phyloP scores from a whole-genome alignment of 768 basidiomycete genomes.

The Kwoniella bestiolae region DNA sequence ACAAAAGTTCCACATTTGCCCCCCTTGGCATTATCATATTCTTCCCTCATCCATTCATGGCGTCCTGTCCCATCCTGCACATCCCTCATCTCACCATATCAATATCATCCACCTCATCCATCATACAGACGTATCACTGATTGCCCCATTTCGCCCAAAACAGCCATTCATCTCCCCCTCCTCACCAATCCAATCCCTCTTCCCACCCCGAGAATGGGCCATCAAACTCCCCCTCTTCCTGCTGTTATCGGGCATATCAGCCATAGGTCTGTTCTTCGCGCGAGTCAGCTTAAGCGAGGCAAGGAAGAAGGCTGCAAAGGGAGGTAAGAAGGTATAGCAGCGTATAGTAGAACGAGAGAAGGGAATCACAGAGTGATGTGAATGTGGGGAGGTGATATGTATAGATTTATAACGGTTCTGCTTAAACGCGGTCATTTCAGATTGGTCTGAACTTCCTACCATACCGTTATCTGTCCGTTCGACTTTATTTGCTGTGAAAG shows the following conservation, averaged over 20 bases:
- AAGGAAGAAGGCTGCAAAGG: slow-evolving; percentile 68
- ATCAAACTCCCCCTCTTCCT: slow-evolving; percentile 81
- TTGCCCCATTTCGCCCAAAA: slow-evolving; percentile 4
- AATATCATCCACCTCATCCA: no score
- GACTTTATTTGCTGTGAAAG: no score
- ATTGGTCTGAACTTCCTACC: no score
- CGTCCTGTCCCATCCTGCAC: neutral
- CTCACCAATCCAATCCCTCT: slow-evolving; percentile 74
- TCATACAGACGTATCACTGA: no score
- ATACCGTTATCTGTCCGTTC: no score
- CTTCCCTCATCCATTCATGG: slow-evolving; percentile 8
- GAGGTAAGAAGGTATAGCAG: slow-evolving; percentile 61
- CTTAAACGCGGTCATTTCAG: no score
- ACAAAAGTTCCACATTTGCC: no score
- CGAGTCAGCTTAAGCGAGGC: slow-evolving; percentile 76
- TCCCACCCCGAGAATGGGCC: slow-evolving; percentile 92
- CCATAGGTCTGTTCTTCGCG: slow-evolving; percentile 79
- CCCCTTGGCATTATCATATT: no score
- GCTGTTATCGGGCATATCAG: slow-evolving; percentile 77
- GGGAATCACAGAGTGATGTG: no score
- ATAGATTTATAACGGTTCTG: no score
- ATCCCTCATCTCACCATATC: no score
- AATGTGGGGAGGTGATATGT: no score
- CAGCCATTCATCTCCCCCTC: slow-evolving; percentile 78
- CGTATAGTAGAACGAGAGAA: neutral